These are phyloP conservation scores for Colletotrichum kahawae DNA, from an alignment of 2,329 filamentous ascomycete genomes.

Conservation along the genomic window DNA sequence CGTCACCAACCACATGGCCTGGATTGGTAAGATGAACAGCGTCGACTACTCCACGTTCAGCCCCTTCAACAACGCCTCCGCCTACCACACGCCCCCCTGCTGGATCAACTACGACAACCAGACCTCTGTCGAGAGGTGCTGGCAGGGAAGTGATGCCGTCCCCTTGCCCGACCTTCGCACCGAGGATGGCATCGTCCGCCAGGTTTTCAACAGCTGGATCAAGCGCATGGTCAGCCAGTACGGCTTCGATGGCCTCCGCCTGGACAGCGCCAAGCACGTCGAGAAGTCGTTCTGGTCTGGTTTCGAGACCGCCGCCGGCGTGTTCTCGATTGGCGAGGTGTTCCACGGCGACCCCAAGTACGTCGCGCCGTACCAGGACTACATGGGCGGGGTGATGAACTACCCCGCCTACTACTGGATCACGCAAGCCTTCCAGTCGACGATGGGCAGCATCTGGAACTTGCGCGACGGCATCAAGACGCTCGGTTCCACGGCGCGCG, in stretches of 20 bases:
- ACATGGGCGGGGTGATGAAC: slow-evolving; percentile 65
- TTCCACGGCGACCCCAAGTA: slow-evolving; percentile 57
- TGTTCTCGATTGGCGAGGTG: slow-evolving; percentile 67
- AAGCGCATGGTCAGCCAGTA: slow-evolving; percentile 62
- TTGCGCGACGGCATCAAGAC: slow-evolving; percentile 35
- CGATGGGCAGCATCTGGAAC: slow-evolving; percentile 33
- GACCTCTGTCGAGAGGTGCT: slow-evolving; percentile 54
- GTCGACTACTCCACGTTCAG: slow-evolving; percentile 33
- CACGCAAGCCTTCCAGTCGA: slow-evolving; percentile 36
- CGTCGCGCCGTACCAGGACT: slow-evolving; percentile 55
- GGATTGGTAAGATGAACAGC: slow-evolving; percentile 53
- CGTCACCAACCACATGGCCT: slow-evolving; percentile 60
- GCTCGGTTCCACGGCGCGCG: background rate
- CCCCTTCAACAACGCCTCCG: slow-evolving; percentile 56
- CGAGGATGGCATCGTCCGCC: slow-evolving; percentile 50
- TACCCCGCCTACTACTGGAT: slow-evolving; percentile 57
- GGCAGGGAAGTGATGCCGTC: slow-evolving; percentile 48
- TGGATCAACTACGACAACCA: slow-evolving; percentile 60
- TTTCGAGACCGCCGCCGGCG: slow-evolving; percentile 58
- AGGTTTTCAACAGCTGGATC: slow-evolving; percentile 65
- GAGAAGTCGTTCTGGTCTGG: slow-evolving; percentile 61
- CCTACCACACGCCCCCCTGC: slow-evolving; percentile 65
- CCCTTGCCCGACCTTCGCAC: slow-evolving; percentile 68
- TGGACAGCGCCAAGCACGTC: slow-evolving; percentile 68
- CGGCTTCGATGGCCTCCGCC: slow-evolving; percentile 64